Base-by-base conservation (phyloP, 2,329 filamentous ascomycete species). In the Juglanconis oblonga region DNA sequence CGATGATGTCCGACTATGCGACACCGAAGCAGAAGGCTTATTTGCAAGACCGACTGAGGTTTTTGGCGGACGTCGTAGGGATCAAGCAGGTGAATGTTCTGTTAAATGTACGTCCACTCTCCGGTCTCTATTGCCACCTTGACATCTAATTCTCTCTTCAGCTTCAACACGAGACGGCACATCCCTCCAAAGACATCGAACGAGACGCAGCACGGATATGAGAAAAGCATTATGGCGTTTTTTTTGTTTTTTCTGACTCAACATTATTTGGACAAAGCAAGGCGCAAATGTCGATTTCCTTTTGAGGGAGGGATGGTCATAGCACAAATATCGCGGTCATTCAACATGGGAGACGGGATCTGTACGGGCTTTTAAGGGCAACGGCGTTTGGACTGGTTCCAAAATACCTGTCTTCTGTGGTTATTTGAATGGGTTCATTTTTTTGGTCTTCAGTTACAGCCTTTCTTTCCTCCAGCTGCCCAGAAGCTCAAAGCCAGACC, bases 11-110 rank as follows among this genome's bases (percentile, higher is more conserved):
- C 36, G 65, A 67, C 45, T 67, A 64, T 52, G 64, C 64, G 9
- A 65, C 61, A 5, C 59, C 62, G 29, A 52, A 62, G 14, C 64
- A 67, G 60, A 66, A 61, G 50, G 49, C 54, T 3, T 67, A 65
- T 42, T 40, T 67, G 13, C 33, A 61, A 13, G 63, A 59, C 10
- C 57, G 65, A 6, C 62, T 67, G 32, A 62, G 47, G 13, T 64
- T 64, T 9, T 31, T 67, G 45, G 64, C 64, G 9, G 65, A 67
- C 17, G 47, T 62, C 14, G 64, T 63, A 10, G 65, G 65, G 5
- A 62, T 67, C 52, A 65, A 60, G 48, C 65, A 67, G 52, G 65
- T 64, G 14, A 62, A 61, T 13, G 51, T 65, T 4, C 64, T 67
- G 51, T 55, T 65, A 32, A 64, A 65, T 4, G 65, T 67, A 36